Evolutionary conservation across 169 alveolate species (phyloP), one percentile per base, ranked within the genome.

Genomic region (Cryptosporidium baileyi): DNA sequence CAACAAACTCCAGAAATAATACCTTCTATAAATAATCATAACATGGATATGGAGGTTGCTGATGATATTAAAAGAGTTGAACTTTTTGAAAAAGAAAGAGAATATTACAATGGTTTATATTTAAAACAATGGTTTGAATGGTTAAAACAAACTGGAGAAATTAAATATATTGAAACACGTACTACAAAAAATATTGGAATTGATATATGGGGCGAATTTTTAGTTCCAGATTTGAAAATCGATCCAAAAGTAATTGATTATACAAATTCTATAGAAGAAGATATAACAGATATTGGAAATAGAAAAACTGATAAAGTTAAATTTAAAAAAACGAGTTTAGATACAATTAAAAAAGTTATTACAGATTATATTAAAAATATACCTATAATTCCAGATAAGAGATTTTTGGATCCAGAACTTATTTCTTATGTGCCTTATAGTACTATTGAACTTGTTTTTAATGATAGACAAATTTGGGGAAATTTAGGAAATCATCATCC

Each of bases 401-500:
- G 82, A 79, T 45, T 85, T 47, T 17, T 90, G 9, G 91, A 93
- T 34, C 89, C 81, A 43, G 90, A 93, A 49, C 89, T 67, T 24
- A 93, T 94, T 26, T 74, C 93, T 15, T 89, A 82, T 67, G 89
- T 93, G 30, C 96, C 96, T 3, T 93, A 93, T 49, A 81, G 93
- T 9, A 91, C 96, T 11, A 81, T 93, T 44, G 96, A 93, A 54
- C 67, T 91, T n/a, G 89, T 93, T 9, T 93, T 93, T 51, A 93
- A 93, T 80, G 91, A 92, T 54, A 89, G 90, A 47, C 96, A 93
- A 52, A 62, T 93, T 43, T 93, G 94, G 94, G 96, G 96, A 0
- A 93, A 93, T 61, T 63, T 92, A 74, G 96, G 93, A 51, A 92
- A 90, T 62, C 96, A 92, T 43, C 95, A 93, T 80, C 96, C 96